Evolutionary conservation across 208 protist species (phyloP).

Genomic region (Sergeia podlipaevii): DNA sequence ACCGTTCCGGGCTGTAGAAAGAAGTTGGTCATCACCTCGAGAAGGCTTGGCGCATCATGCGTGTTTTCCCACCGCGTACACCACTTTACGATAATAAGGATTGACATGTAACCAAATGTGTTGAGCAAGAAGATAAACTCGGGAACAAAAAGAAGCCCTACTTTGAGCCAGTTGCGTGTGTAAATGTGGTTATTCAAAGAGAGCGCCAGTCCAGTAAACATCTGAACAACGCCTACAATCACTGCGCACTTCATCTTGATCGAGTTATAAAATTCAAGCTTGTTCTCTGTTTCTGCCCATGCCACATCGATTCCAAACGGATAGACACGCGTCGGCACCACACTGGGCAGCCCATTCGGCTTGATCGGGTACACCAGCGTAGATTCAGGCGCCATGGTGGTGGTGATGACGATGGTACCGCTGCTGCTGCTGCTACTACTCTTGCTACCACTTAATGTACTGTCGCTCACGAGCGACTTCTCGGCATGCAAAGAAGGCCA

Average conservation of each 20-base stretch:
- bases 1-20: constrained; percentile 74
- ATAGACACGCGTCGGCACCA: constrained; percentile 50
- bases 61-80: constrained; percentile 45
- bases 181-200: constrained; percentile 90
- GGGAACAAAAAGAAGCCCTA: constrained; percentile 94
- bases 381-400: too few relatives aligned
- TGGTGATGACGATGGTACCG: too few relatives aligned
- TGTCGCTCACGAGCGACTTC: neutral
- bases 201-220: constrained; percentile 95
- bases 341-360: constrained; percentile 29
- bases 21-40: constrained; percentile 94
- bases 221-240: constrained; percentile 95
- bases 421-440: too few relatives aligned
- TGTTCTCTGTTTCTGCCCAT: constrained; percentile 94
- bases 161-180: constrained; percentile 74
- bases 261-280: constrained; percentile 97
- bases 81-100: constrained; percentile 98
- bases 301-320: constrained; percentile 82
- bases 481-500: too few relatives aligned
- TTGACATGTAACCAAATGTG: constrained; percentile 96
- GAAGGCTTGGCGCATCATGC: constrained; percentile 69
- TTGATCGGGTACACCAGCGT: constrained; percentile 36
- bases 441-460: neutral
- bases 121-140: constrained; percentile 95
- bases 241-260: constrained; percentile 99